Evolutionary conservation across 2,329 filamentous ascomycete species (phyloP), one percentile per base, ranked within the genome.

Genomic region (Cytospora piceicola): DNA sequence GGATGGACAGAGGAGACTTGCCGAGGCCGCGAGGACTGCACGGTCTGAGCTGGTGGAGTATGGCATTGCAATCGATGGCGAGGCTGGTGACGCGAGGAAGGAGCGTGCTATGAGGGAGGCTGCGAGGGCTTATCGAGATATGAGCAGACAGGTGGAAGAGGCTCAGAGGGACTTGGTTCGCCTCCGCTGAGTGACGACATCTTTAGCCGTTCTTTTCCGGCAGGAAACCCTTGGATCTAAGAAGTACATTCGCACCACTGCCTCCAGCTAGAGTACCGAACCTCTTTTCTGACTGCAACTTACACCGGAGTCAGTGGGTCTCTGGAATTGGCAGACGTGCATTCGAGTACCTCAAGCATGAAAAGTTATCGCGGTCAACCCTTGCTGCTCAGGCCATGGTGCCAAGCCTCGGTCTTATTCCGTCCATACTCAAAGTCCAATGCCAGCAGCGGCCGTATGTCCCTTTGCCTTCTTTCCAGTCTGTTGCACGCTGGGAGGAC

Each of bases 61-160:
- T 64, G 84, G 85, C 0, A 81, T 85, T 1, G 76, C 73, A 2
- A 71, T 78, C 0, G 72, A 52, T 1, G 61, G 57, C 4, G 65
- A 60, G 5, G 60, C 60, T 12, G 69, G 59, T 4, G 67, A 56
- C n/a, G 61, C 73, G 12, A 73, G 72, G 9, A 85, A 83, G 75
- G 83, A 83, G 70, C 78, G 77, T 66, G 77, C 75, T 29, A 80
- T 86, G 80, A 78, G 80, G 63, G 84, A 87, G 72, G 82, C 86
- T 78, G 84, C 82, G 3, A 76, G 78, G 62, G 78, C 81, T 9
- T 83, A 83, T 71, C 72, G 77, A 2, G 82, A 86, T 64, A 82
- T 86, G 79, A 78, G 76, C 32, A 74, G 75, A 66, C 78, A 84
- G 71, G 73, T 86, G 63, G 76, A 80, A 12, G 84, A 87, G 55